A percentile compares a stretch with the other conserved stretches of the same genome.
Evolutionary conservation across 371 early-diverging fungal species (phyloP).

Genomic region (Actinomortierella ambigua): DNA sequence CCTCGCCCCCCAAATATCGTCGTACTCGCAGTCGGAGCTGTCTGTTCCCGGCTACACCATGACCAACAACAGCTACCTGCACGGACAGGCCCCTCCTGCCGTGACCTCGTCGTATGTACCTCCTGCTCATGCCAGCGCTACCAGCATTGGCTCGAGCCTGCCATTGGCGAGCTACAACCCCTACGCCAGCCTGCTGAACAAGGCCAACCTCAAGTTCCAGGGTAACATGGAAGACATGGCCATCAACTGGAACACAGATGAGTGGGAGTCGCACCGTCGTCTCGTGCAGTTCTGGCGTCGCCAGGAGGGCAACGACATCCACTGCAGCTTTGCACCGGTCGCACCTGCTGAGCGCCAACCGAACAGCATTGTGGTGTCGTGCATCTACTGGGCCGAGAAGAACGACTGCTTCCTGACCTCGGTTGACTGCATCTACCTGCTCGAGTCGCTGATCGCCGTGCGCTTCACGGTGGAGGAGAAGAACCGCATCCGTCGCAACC

Average conservation of each 20-base stretch:
- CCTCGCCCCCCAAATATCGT: neutral
- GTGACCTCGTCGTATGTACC: conserved; percentile 15
- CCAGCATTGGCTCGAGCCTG: conserved; percentile 13
- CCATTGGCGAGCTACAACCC: conserved; percentile 50
- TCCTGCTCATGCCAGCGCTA: conserved; percentile 30
- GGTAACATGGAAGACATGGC: conserved; percentile 69
- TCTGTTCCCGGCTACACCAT: neutral
- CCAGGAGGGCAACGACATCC: conserved; percentile 64
- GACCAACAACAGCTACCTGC: too few relatives aligned
- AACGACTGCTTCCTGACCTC: conserved; percentile 80
- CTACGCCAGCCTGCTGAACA: conserved; percentile 68
- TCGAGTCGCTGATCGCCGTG: conserved; percentile 77
- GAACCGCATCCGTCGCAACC: conserved; percentile 83
- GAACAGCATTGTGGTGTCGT: conserved; percentile 75
- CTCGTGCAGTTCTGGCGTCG: conserved; percentile 77
- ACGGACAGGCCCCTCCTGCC: conserved; percentile 13
- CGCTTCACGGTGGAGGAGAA: conserved; percentile 85
- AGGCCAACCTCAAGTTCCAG: conserved; percentile 69
- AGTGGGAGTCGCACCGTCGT: conserved; percentile 67
- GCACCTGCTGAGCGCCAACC: conserved; percentile 57
- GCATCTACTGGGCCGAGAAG: conserved; percentile 81
- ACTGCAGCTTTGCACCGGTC: conserved; percentile 65
- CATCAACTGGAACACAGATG: conserved; percentile 63
- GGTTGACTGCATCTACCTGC: conserved; percentile 78
- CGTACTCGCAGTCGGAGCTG: conserved; percentile 1